phyloP scores from a whole-genome alignment of 345 rosid genomes.

The Angophora floribunda region DNA sequence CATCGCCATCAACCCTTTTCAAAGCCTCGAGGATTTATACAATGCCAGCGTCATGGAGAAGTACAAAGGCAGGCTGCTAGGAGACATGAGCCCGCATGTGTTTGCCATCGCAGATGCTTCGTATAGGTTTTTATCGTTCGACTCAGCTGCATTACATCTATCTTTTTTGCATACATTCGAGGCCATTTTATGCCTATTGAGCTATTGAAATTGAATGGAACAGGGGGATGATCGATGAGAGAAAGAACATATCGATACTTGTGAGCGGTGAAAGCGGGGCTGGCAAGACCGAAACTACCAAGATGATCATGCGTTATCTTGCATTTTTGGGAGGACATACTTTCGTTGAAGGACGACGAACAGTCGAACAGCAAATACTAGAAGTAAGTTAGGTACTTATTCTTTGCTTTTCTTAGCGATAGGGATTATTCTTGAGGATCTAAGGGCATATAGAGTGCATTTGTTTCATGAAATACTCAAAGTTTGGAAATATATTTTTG shows the following conservation, averaged over 20 bases:
- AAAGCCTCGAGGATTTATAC: constrained; percentile 48
- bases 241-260: constrained; percentile 68
- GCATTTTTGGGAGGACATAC: constrained; percentile 72
- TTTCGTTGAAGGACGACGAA: constrained; percentile 51
- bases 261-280: constrained; percentile 99
- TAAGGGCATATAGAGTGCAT: too few species aligned
- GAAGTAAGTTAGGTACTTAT: constrained; percentile 44
- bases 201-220: neutral
- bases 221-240: constrained; percentile 80
- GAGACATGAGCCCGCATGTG: constrained; percentile 66
- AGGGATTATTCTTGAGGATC: neutral
- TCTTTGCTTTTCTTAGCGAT: neutral
- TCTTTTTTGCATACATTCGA: neutral
- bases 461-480: too few species aligned
- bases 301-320: constrained; percentile 90
- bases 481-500: too few species aligned
- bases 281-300: constrained; percentile 95
- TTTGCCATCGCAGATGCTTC: constrained; percentile 81
- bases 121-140: constrained; percentile 26
- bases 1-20: constrained; percentile 89
- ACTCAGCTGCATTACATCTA: neutral
- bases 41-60: constrained; percentile 46
- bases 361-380: constrained; percentile 72
- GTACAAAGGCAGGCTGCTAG: constrained; percentile 51
- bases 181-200: neutral